Percentiles rank a stretch among this genome's conserved stretches.
Conservation (phyloP, 345 rosid species). For the Lepidium didymum region DNA sequence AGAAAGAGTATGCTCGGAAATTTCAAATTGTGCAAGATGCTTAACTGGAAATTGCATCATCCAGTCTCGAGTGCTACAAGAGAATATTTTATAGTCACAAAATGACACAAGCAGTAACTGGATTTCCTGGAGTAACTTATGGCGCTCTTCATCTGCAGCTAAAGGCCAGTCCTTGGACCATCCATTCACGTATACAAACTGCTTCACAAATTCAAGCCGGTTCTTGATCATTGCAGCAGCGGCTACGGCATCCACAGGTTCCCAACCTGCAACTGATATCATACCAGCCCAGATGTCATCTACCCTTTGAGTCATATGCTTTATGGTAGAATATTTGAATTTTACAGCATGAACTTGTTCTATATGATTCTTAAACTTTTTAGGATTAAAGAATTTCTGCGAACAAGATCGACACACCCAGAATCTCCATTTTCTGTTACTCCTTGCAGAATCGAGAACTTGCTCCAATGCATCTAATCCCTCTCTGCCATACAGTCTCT, state of each 20-base stretch:
- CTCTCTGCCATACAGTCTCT: neutral
- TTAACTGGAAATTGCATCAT: neutral
- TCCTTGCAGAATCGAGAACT: neutral
- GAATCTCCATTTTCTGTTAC: neutral
- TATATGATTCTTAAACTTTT: conserved; percentile 12
- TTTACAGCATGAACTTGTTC: conserved; percentile 7
- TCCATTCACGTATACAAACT: conserved; percentile 7
- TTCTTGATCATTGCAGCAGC: conserved; percentile 16
- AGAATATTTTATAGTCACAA: neutral
- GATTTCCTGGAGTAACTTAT: conserved; percentile 5
- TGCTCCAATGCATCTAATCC: neutral
- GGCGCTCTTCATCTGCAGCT: conserved; percentile 11
- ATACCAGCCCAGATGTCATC: conserved; percentile 4
- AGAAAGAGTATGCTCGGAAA: conserved; percentile 2
- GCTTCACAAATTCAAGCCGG: neutral
- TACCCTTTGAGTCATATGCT: neutral
- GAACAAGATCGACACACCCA: conserved; percentile 15
- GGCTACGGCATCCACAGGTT: conserved; percentile 15
- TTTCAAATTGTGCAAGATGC: neutral
- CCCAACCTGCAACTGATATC: neutral
- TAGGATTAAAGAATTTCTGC: neutral
- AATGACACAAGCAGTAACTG: neutral
- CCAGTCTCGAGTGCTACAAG: conserved; percentile 11
- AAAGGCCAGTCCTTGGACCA: conserved; percentile 22
- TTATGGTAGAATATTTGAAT: neutral